A percentile compares a stretch with the other conserved stretches of the same genome.
phyloP scores from a whole-genome alignment of 768 basidiomycete species.

The Rhizopogon vinicolor region DNA sequence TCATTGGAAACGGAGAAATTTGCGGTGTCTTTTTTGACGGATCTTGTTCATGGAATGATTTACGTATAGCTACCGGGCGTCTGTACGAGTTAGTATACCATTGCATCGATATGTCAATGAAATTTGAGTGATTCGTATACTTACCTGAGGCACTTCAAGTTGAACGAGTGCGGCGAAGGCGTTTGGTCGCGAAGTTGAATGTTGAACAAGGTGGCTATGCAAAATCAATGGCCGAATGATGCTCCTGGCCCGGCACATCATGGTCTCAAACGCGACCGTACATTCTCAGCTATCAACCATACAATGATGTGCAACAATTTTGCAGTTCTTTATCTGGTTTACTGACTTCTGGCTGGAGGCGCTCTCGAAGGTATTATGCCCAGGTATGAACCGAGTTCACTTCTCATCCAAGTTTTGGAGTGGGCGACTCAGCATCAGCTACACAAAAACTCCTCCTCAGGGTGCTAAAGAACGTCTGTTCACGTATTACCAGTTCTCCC shows the following conservation, averaged over 20 bases:
- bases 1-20: too few species aligned
- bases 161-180: too few species aligned
- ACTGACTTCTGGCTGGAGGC: constrained; percentile 61
- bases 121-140: too few species aligned
- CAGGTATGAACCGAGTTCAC: neutral
- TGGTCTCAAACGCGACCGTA: constrained; percentile 1
- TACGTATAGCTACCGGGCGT: too few species aligned
- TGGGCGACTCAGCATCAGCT: constrained; percentile 61
- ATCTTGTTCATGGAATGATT: too few species aligned
- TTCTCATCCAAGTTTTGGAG: constrained; percentile 50
- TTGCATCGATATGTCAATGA: too few species aligned
- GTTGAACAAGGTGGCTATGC: too few species aligned
- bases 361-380: constrained; percentile 57
- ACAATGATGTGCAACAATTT: constrained; percentile 65
- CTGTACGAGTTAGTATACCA: too few species aligned
- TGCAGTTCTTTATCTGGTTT: constrained; percentile 63
- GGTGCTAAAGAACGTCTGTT: constrained; percentile 61
- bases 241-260: neutral
- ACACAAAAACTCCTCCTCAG: constrained; percentile 62
- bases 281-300: constrained; percentile 51
- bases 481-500: constrained; percentile 56
- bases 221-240: too few species aligned
- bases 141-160: too few species aligned
- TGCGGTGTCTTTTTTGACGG: too few species aligned
- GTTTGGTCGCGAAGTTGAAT: too few species aligned